Base-by-base conservation (phyloP, 306 rosid genomes). In the Rubus parviflorus region DNA sequence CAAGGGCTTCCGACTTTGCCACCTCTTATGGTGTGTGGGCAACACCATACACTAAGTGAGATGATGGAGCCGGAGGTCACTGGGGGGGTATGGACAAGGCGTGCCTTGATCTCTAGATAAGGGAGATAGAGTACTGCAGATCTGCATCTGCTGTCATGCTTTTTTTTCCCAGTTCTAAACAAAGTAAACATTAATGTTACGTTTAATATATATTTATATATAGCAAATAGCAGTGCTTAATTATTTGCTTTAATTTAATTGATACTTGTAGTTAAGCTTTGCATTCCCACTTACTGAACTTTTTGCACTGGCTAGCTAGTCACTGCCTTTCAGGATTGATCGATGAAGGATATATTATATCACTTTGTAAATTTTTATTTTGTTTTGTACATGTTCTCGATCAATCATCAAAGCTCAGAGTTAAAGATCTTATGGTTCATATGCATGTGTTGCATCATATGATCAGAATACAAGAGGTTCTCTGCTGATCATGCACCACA, bases 1-100 rank as follows among this genome's bases (percentile, higher is more conserved):
- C 87, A 81, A 83, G 52, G 81, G 82, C 87, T 86, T 86, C 90
- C 79, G 70, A 3, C 70, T 77, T 51, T 54, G 42, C 11, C 62
- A 48, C 9, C 15, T 73, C 79, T 46, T 16, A 17, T 54, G 25
- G 42, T 53, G 46, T 74, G 53, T 54, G 48, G 42, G 47, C 49
- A 15, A 9, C 16, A 30, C 60, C 67, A 52, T 57, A 8, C 14
- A 35, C 68, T 12, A 62, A 35, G 42, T 35, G 25, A 58, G 38
- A 52, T 17, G n/a, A 35, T 16, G 41, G 25, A 69, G 86, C 49
- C 63, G 75, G 83, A 78, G 46, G 82, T 76, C 17, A 38, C 62
- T 75, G 79, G 4, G 51, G 75, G 83, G 86, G 49, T 22, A 45
- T 48, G 19, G 72, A 86, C 80, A 83, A 83, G 73, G 40, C 77